Evolutionary conservation across 176 grass and related monocot species (phyloP).

Genomic region (Alopecurus myosuroides): DNA sequence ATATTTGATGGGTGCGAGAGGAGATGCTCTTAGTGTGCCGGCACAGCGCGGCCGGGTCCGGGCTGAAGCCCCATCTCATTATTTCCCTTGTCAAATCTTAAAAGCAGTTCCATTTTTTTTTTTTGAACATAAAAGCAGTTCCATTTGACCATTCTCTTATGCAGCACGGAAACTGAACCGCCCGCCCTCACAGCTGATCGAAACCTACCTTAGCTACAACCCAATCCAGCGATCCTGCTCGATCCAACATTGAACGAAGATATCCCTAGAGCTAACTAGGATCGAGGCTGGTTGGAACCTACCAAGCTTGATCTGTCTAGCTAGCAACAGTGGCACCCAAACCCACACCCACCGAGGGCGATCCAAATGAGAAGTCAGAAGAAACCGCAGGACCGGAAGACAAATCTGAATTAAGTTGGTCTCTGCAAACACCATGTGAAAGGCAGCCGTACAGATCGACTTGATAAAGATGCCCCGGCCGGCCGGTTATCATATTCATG

Average conservation of each 20-base stretch:
- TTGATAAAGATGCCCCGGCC: not conserved
- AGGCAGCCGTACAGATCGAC: not conserved
- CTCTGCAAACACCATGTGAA: not conserved
- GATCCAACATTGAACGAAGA: not conserved
- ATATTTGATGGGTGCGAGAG: no score
- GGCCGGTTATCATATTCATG: not conserved
- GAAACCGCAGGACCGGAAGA: not conserved
- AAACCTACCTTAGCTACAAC: not conserved
- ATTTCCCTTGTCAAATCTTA: no score
- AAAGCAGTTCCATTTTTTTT: no score
- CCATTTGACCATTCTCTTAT: not conserved
- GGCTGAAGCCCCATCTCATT: no score
- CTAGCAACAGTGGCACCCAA: not conserved
- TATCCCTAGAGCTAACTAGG: not conserved
- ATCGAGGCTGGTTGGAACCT: not conserved
- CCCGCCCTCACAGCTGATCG: no score
- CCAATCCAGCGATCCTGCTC: not conserved
- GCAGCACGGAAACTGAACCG: not conserved
- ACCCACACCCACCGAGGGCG: not conserved
- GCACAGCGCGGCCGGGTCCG: no score
- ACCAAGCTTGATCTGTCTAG: not conserved
- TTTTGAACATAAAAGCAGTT: no score
- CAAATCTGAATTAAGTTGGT: not conserved
- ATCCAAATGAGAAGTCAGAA: not conserved
- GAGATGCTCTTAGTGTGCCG: no score